Percentiles rank a stretch among this genome's conserved stretches.
Evolutionary conservation across 169 alveolate genomes (phyloP).

Genomic region (Sarcocystis neurona): DNA sequence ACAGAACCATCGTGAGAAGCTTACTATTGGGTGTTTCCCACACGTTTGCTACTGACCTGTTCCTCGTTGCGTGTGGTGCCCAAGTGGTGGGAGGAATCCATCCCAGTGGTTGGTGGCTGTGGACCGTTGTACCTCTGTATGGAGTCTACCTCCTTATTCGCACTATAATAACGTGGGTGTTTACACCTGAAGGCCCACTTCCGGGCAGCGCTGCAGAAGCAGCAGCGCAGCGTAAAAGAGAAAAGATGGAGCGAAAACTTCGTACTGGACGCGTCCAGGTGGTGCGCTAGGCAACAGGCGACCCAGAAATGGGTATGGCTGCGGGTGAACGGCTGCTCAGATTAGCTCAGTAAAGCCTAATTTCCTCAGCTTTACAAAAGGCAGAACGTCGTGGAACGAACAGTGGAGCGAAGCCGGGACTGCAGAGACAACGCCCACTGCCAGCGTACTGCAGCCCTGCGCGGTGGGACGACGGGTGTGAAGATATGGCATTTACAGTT

Average conservation of each 20-base stretch:
- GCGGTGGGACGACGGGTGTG: too few species aligned
- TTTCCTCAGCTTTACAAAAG: too few species aligned
- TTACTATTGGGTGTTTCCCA: constrained; percentile 17
- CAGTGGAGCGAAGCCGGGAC: too few species aligned
- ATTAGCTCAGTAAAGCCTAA: too few species aligned
- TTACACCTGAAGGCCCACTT: constrained; percentile 34
- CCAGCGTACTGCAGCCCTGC: too few species aligned
- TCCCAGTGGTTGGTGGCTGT: constrained; percentile 34
- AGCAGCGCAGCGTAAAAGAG: constrained; percentile 1
- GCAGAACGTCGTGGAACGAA: too few species aligned
- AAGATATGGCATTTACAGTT: too few species aligned
- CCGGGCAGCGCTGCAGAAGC: constrained; percentile 2
- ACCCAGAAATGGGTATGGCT: not conserved
- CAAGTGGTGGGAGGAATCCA: constrained; percentile 25
- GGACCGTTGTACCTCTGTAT: constrained; percentile 36
- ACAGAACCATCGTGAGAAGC: not conserved
- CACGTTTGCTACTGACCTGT: constrained; percentile 16
- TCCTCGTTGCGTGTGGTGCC: constrained; percentile 15
- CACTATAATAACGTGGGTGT: constrained; percentile 20
- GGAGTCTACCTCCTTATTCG: not conserved
- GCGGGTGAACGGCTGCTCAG: too few species aligned
- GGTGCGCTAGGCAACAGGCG: not conserved
- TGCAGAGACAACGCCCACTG: too few species aligned
- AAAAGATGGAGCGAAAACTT: constrained; percentile 34
- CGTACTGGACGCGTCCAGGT: constrained; percentile 2